Evolutionary conservation across 2,329 filamentous ascomycete species (phyloP), one percentile per base, ranked within the genome.

Genomic region (Xylaria sp.): DNA sequence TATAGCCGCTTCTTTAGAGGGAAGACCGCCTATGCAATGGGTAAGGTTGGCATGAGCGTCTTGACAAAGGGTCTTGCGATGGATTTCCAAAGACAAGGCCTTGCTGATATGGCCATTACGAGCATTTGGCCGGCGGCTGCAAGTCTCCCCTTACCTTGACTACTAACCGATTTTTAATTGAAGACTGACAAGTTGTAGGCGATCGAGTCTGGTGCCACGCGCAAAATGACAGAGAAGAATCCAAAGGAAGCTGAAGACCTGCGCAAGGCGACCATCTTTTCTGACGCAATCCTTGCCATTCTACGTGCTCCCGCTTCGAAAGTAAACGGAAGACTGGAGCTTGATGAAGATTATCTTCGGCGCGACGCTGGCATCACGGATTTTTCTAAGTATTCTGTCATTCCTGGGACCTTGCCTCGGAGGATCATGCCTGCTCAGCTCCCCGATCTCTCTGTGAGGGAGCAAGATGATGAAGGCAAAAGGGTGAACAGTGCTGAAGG

Each of bases 1-100:
- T 96, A 96, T 76, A 90, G 86, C 65, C 83, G 92, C 29, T 96
- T 96, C 76, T 93, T 95, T 75, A 79, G 90, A 21, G 92, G 92
- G 10, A 96, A 96, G 82, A 91, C 91, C 1, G 91, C 90, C 13
- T 96, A 96, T 77, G 91, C 92, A 2, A 82, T 87, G 76, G 87
- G 87, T 1, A 95, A 95, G 73, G 84, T 94, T 3, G 90, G 82
- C 44, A 96, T 96, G 92, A 90, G 86, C 69, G 90, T 94, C 3
- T 73, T 96, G 44, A 92, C 90, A 0, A 91, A 92, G 73, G 92
- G 92, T 0, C 78, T 96, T 13, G 91, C 90, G 0, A 92, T 95
- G 89, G 92, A 96, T 69, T 91, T 90, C 72, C 78, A 85, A 66
- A 79, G 92, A 31, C 83, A 93, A 67, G 87, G 84, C 0, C 82